A percentile compares a stretch with the other conserved stretches of the same genome.
phyloP scores from a whole-genome alignment of 208 protist species.

The Acanthamoeba culbertsoni region DNA sequence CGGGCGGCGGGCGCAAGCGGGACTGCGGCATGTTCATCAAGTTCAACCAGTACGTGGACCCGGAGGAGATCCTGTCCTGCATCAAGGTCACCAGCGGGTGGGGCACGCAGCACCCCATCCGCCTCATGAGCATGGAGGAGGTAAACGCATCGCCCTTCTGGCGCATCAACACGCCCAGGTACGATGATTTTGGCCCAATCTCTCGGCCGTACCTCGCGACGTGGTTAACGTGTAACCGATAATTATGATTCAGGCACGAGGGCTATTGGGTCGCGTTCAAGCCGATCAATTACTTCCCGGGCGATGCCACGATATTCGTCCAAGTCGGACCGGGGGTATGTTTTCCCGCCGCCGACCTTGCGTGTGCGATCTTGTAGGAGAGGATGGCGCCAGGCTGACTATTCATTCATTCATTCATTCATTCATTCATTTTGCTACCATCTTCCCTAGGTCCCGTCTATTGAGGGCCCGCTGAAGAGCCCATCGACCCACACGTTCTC shows the following conservation, averaged over 20 bases:
- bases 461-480: background rate
- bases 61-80: background rate
- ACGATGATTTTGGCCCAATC: background rate
- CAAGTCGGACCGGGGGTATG: slow-evolving; percentile 11
- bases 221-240: background rate
- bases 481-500: background rate
- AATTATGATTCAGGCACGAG: background rate
- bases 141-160: slow-evolving; percentile 48
- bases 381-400: no score
- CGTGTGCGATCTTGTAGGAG: no score
- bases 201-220: background rate
- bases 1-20: background rate
- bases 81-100: slow-evolving; percentile 25
- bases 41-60: slow-evolving; percentile 49
- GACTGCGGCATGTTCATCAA: slow-evolving; percentile 51
- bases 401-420: background rate
- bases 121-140: slow-evolving; percentile 52
- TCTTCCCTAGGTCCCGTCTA: background rate
- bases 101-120: background rate
- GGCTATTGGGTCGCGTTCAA: slow-evolving; percentile 57
- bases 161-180: slow-evolving; percentile 49
- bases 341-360: background rate
- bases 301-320: background rate
- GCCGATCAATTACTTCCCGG: background rate
- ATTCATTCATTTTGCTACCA: background rate